These are phyloP conservation scores for Claviceps lovelessii DNA, from an alignment of 2,329 filamentous ascomycete species.

Conservation along the genomic window DNA sequence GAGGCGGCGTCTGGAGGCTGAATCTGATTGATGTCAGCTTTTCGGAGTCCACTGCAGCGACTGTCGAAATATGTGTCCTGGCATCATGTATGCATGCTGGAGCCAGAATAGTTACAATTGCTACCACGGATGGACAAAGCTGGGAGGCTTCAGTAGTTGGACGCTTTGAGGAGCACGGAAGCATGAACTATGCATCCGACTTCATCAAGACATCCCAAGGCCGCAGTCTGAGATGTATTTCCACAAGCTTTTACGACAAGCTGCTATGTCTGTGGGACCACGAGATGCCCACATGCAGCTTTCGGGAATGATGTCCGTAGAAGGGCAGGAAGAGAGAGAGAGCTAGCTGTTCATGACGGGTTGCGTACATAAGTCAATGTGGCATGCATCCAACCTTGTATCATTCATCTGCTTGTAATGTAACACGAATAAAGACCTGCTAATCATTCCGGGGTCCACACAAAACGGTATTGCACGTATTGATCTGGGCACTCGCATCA, in stretches of 20 bases:
- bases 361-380: background rate
- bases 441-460: background rate
- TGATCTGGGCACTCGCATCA: background rate
- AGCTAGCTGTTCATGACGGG: background rate
- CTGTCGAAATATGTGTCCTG: conserved; percentile 37
- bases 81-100: conserved; percentile 94
- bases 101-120: conserved; percentile 45
- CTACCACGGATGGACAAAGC: conserved; percentile 18
- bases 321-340: background rate
- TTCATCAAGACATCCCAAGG: conserved; percentile 29
- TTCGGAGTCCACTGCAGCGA: conserved; percentile 11
- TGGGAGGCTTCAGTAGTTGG: conserved; percentile 54
- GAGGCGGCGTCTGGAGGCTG: conserved; percentile 76
- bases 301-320: background rate
- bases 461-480: background rate
- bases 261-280: conserved; percentile 52
- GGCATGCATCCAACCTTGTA: background rate
- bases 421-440: background rate
- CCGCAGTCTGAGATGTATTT: conserved; percentile 35
- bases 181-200: conserved; percentile 90
- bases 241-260: conserved; percentile 66
- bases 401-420: background rate
- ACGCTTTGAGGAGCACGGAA: conserved; percentile 71
- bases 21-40: conserved; percentile 37
- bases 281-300: background rate